Base-by-base conservation (phyloP, 176 grass and related monocot genomes). In the Themeda triandra region DNA sequence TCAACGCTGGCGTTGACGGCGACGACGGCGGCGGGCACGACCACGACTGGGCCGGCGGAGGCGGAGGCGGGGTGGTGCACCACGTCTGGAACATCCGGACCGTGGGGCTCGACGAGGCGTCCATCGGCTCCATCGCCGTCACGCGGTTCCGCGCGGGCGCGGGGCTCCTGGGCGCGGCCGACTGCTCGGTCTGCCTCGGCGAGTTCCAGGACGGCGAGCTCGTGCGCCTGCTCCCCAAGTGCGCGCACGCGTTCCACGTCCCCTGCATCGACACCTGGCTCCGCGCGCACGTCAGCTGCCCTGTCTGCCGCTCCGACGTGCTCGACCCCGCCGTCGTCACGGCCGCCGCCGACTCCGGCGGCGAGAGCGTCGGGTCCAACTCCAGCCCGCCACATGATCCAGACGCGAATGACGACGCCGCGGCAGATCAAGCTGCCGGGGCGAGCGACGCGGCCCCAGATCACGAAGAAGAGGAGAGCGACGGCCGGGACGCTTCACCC, bases 261-360 rank as follows among this genome's bases (percentile, higher is more conserved):
- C 75, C 83, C 71, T 95, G 93, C 83, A 95, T 95, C 93, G 93
- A 95, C 71, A 92, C 88, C 5, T 95, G 93, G 93, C 93, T 92
- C 56, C 86, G 90, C 13, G 88, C 86, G 6, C 93, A 95, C 69
- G 88, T 92, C 76, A 95, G 86, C 80, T 95, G 93, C 86, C 93
- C 93, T 6, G 59, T 95, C 79, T 95, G 93, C 88, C 90, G 93
- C 59, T 89, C 90, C 71, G 64, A 86, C 80, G 89, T 95, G 27
- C 35, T 92, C 46, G 93, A 86, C 56, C 28, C 87, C 63, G 69
- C 79, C 24, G 46, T 42, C 75, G 27, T 60, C 0, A 0, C n/a
- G n/a, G n/a, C 32, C 19, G 39, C 18, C 14, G 1, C 75, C 13
- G 63, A 6, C 24, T 6, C 59, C 10, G 18, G 13, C n/a, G 54